Base-by-base conservation (phyloP, 2,329 filamentous ascomycete species). In the Fusarium protoensiforme region DNA sequence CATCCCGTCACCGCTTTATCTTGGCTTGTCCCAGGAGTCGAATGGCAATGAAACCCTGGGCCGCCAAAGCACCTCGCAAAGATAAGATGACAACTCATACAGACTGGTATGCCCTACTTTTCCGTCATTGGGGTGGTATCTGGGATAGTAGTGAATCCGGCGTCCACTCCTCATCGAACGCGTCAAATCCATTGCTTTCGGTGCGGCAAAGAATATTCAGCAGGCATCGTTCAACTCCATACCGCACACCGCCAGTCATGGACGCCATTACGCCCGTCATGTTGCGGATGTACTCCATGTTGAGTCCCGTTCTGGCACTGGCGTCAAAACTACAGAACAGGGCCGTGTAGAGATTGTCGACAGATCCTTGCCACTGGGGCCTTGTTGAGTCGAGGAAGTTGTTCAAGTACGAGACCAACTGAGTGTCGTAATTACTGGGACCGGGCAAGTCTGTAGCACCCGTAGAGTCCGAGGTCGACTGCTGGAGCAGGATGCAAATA, bases 51-150 rank as follows among this genome's bases (percentile, higher is more conserved):
- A 46, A 16, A 3, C 7, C 22, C 41, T 9, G 8, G 6, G 22
- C 7, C 22, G 5, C 24, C 2, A 20, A 46, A 10, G 20, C 20
- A 46, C 13, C 7, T 24, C 14, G 4, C 14, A n/a, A n/a, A n/a
- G n/a, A n/a, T n/a, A n/a, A n/a, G n/a, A 16, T 3, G 4, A 6
- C 22, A 24, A 13, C 7, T 10, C 14, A 16, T 18, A 7, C 14
- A 10, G 14, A 46, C 24, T 16, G 14, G 2, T 2, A 8, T 46
- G 20, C 16, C 7, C 38, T 20, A 20, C 20, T 24, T 46, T 39
- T 18, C 10, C 10, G 35, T 61, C 3, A 64, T 48, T 64, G 53
- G n/a, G 35, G 51, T 81, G 61, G 53, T 65, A 65, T 65, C n/a
- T 27, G 43, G 24, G 65, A 64, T 38, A 67, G 18, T 22, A 67